Percentiles rank a stretch among this genome's conserved stretches.
Conservation (phyloP, 495 filamentous ascomycete genomes). For the Neurospora sp. region DNA sequence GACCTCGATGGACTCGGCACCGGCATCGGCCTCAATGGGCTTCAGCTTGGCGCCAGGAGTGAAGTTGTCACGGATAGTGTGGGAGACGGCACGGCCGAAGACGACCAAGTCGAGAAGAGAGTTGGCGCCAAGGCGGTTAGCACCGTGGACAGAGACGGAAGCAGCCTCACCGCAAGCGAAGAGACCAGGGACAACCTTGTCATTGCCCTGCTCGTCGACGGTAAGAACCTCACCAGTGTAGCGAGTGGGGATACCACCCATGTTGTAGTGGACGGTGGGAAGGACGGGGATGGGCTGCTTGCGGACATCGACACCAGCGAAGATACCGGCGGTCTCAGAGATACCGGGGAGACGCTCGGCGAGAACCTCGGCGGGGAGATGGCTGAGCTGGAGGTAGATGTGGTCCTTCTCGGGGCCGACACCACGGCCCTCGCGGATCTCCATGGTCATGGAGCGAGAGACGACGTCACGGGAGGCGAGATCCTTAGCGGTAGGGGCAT, state of each 20-base stretch:
- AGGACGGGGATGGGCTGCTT: slow-evolving; percentile 96
- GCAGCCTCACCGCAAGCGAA: slow-evolving; percentile 96
- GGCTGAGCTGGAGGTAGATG: slow-evolving; percentile 92
- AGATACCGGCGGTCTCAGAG: slow-evolving; percentile 94
- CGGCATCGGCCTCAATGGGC: slow-evolving; percentile 69
- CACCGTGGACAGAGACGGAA: slow-evolving; percentile 94
- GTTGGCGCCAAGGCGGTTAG: slow-evolving; percentile 95
- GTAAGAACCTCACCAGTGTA: slow-evolving; percentile 94
- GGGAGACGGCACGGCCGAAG: slow-evolving; percentile 91
- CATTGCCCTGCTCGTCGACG: slow-evolving; percentile 69
- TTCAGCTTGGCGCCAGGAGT: slow-evolving; percentile 66
- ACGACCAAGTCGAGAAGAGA: slow-evolving; percentile 95
- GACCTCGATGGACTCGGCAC: slow-evolving; percentile 72
- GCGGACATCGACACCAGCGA: slow-evolving; percentile 89
- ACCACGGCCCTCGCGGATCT: slow-evolving; percentile 94
- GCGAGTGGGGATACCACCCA: slow-evolving; percentile 96
- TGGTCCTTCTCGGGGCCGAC: slow-evolving; percentile 95
- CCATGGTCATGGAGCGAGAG: slow-evolving; percentile 91
- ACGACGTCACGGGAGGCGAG: slow-evolving; percentile 87
- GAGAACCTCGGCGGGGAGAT: slow-evolving; percentile 80
- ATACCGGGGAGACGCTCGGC: slow-evolving; percentile 97
- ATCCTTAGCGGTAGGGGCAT: slow-evolving; percentile 96
- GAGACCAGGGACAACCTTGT: slow-evolving; percentile 90
- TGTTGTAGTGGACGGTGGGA: slow-evolving; percentile 98
- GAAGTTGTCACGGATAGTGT: slow-evolving; percentile 88